Conservation (phyloP, 306 rosid species). For the Inga leiocalycina region DNA sequence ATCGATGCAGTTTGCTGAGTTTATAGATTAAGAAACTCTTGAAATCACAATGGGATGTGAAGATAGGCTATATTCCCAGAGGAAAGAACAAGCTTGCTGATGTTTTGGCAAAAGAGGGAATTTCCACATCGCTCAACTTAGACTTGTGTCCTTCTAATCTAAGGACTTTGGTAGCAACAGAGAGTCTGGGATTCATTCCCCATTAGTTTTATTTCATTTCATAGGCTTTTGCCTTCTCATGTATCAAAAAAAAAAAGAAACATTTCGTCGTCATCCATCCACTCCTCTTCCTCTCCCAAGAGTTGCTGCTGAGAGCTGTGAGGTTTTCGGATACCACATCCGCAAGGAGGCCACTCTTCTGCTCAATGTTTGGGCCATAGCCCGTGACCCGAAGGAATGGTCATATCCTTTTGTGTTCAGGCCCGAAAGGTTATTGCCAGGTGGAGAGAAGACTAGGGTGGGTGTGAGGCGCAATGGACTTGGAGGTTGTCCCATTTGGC, state of each 20-base stretch:
- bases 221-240: no score
- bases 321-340: conserved; percentile 59
- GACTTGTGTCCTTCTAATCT: no score
- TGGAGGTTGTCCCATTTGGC: conserved; percentile 80
- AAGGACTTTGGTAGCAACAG: no score
- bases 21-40: no score
- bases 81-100: no score
- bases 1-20: no score
- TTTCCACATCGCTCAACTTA: no score
- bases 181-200: no score
- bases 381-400: conserved; percentile 75
- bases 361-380: conserved; percentile 82
- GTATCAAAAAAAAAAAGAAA: background rate
- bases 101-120: no score
- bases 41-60: no score
- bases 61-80: no score
- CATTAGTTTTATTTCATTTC: no score
- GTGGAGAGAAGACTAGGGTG: conserved; percentile 56
- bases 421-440: conserved; percentile 76
- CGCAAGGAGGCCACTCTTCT: conserved; percentile 73
- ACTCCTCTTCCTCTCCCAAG: conserved; percentile 84
- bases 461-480: conserved; percentile 65
- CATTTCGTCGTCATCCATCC: conserved; percentile 84
- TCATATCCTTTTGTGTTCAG: conserved; percentile 50
- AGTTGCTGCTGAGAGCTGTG: conserved; percentile 52